These are phyloP conservation scores for Spathaspora sp. DNA, from an alignment of 1,139 yeast genomes.

Conservation along the genomic window DNA sequence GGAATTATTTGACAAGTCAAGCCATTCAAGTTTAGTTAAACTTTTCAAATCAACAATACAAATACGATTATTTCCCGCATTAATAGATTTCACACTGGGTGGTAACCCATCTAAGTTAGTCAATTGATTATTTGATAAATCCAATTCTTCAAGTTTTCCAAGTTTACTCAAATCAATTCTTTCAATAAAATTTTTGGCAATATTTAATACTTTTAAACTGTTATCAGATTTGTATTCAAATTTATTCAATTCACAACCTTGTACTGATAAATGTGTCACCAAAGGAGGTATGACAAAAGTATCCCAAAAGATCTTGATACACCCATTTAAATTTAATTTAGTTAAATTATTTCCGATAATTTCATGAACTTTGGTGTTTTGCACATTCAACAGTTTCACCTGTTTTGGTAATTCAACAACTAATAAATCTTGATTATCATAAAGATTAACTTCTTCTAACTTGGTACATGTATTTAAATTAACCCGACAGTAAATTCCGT, in stretches of 20 bases:
- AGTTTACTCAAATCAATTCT: conserved; percentile 8
- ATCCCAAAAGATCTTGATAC: conserved; percentile 11
- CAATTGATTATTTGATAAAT: conserved; percentile 11
- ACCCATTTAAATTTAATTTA: conserved; percentile 12
- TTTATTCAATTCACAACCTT: conserved; percentile 9
- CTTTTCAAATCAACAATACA: conserved; percentile 5
- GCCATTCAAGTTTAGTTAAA: conserved; percentile 10
- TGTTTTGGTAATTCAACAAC: conserved; percentile 4
- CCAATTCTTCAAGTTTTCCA: conserved; percentile 10
- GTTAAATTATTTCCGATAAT: conserved; percentile 12
- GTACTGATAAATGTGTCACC: conserved; percentile 11
- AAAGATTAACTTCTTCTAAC: conserved; percentile 8
- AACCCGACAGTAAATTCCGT: conserved; percentile 7
- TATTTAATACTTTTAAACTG: conserved; percentile 8
- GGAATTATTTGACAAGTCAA: conserved; percentile 11
- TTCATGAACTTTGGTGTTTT: conserved; percentile 8
- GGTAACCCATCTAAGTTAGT: conserved; percentile 8
- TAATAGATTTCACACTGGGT: conserved; percentile 9
- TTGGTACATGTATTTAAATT: background rate
- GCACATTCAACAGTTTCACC: conserved; percentile 8
- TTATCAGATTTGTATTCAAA: conserved; percentile 6
- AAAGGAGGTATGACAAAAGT: conserved; percentile 9
- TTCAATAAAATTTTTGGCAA: conserved; percentile 10
- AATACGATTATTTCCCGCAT: conserved; percentile 11
- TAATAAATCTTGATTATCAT: conserved; percentile 7